Base-by-base conservation (phyloP, 2,329 filamentous ascomycete genomes). In the Fusarium sp. region DNA sequence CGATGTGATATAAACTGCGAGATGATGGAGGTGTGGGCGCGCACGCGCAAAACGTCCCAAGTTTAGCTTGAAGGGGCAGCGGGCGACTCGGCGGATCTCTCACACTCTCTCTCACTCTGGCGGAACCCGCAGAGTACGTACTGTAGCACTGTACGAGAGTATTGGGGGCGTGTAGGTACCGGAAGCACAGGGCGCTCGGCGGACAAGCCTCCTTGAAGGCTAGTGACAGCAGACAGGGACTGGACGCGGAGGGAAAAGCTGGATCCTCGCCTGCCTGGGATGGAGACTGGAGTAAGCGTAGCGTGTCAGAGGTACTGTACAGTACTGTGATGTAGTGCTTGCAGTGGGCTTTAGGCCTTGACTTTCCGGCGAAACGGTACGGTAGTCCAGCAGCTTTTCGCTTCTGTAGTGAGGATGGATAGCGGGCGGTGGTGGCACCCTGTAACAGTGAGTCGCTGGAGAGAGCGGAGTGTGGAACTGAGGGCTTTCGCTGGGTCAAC, bases 1-100 rank as follows among this genome's bases (percentile, higher is more conserved):
- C 65, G 71, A 74, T 74, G 62, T 74, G 72, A 73, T 70, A 70
- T 71, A 65, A 63, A 70, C 59, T 65, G 58, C 71, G 64, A 72
- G 68, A 74, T 74, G 69, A 65, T 72, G 69, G 71, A 71, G 71
- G 70, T 73, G 71, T 73, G 71, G 71, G 71, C 71, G 68, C 58
- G 65, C 70, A 63, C 68, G 69, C 71, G 70, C 60, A 72, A 74
- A 73, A 70, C 67, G 71, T 73, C 67, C 61, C 66, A 69, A 66
- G 69, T 69, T 64, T 74, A 69, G 71, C 69, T 68, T 58, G 50
- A 69, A 64, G 67, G 65, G 70, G 59, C 53, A 70, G 66, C 69
- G 69, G 69, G 61, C 68, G 56, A 72, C 60, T 71, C 67, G 70
- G 68, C 68, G 68, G 63, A 70, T 70, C 68, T 61, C 39, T 44